Evolutionary conservation across 2,329 filamentous ascomycete species (phyloP).

Genomic region (Aspergillus neotritici): DNA sequence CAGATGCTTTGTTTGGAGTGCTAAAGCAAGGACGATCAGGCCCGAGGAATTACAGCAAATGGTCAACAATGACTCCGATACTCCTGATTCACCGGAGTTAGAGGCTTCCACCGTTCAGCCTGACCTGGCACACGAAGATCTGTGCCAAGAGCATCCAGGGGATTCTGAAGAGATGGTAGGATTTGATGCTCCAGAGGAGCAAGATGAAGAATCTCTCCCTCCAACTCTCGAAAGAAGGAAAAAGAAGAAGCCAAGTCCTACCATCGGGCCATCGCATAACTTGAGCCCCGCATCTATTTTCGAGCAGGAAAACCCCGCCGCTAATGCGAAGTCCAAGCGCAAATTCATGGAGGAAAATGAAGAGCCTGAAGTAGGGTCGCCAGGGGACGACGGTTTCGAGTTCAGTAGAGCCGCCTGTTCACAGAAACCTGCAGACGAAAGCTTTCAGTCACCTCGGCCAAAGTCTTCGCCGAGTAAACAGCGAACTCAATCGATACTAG

Average conservation of each 20-base stretch:
- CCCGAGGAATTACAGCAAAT: slow-evolving; percentile 32
- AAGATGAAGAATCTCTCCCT: slow-evolving; percentile 19
- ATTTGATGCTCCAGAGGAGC: slow-evolving; percentile 4
- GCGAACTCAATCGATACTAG: slow-evolving; percentile 12
- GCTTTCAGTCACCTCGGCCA: slow-evolving; percentile 5
- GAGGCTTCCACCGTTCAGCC: slow-evolving; percentile 47
- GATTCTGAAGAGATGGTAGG: slow-evolving; percentile 3
- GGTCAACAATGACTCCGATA: slow-evolving; percentile 17
- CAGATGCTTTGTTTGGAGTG: neutral
- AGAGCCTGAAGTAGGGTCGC: slow-evolving; percentile 9
- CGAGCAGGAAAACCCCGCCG: neutral
- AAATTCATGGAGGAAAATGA: slow-evolving; percentile 53
- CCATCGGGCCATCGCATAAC: neutral
- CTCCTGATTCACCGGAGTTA: slow-evolving; percentile 25
- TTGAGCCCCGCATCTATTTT: slow-evolving; percentile 2
- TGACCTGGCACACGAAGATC: slow-evolving; percentile 30
- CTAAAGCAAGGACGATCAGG: slow-evolving; percentile 19
- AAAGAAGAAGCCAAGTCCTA: slow-evolving; percentile 18
- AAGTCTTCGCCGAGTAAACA: slow-evolving; percentile 14
- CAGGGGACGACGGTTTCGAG: slow-evolving; percentile 30
- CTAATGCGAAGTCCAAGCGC: slow-evolving; percentile 44
- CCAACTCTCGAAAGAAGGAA: slow-evolving; percentile 29
- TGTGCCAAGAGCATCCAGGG: slow-evolving; percentile 5
- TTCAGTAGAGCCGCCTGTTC: slow-evolving; percentile 25
- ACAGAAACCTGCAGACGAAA: slow-evolving; percentile 11